These are phyloP conservation scores for Coprinopsis sp. DNA, from an alignment of 768 basidiomycete species.

Conservation along the genomic window DNA sequence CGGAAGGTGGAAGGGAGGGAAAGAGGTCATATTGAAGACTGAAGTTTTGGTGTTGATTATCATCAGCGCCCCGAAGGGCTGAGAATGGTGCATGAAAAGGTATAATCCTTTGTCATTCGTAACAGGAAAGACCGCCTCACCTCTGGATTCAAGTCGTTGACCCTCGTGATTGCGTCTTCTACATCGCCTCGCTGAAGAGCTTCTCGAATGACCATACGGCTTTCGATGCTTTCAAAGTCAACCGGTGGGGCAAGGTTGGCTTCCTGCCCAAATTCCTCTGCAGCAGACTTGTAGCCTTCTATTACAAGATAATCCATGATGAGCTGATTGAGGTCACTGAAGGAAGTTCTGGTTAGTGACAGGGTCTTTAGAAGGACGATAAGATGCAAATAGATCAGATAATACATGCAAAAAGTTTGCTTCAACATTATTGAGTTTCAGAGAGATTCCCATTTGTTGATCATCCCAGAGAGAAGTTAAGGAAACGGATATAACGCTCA, in stretches of 20 bases:
- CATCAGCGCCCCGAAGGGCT: conserved; percentile 82
- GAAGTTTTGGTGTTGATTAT: conserved; percentile 79
- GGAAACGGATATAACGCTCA: conserved; percentile 46
- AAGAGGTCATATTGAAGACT: conserved; percentile 90
- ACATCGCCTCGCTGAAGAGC: conserved; percentile 93
- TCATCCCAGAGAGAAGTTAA: conserved; percentile 44
- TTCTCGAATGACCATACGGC: conserved; percentile 90
- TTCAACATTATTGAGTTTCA: conserved; percentile 60
- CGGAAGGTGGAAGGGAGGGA: conserved; percentile 9
- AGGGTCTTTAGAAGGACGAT: conserved; percentile 15
- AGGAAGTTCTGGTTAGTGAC: conserved; percentile 17
- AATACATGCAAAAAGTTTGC: conserved; percentile 78
- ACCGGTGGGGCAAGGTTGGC: conserved; percentile 71
- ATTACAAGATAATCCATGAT: conserved; percentile 98
- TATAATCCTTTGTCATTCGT: conserved; percentile 68
- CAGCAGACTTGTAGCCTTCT: conserved; percentile 95
- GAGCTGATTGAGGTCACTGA: conserved; percentile 88
- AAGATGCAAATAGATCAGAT: conserved; percentile 54
- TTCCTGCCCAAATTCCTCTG: conserved; percentile 91
- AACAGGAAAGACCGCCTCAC: conserved; percentile 46
- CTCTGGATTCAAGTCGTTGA: conserved; percentile 96
- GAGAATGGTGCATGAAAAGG: conserved; percentile 98
- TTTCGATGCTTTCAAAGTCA: conserved; percentile 90
- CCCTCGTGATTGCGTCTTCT: conserved; percentile 89
- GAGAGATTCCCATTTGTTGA: conserved; percentile 98